Conservation (phyloP, 1,284 basidiomycete genomes). For the Puccinia triticina region DNA sequence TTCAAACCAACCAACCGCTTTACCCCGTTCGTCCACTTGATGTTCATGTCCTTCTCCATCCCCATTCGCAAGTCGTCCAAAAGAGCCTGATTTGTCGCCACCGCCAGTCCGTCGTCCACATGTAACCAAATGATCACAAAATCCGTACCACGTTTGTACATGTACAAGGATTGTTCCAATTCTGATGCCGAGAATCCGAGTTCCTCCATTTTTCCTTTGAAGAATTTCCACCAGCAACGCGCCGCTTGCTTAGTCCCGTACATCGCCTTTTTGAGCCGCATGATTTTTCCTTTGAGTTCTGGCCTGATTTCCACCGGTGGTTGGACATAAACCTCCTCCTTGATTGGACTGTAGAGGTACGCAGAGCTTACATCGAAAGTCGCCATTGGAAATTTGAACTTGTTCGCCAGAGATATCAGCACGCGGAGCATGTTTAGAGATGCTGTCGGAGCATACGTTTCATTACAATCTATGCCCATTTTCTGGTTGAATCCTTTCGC, state of each 20-base stretch:
- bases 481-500: neutral
- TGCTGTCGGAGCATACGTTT: constrained; percentile 3
- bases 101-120: neutral
- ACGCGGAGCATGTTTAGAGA: neutral
- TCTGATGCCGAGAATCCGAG: neutral
- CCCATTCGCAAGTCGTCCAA: neutral
- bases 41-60: neutral
- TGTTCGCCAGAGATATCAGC: neutral
- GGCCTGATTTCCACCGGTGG: neutral
- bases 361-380: constrained; percentile 5
- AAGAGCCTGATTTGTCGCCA: neutral
- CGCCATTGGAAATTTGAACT: neutral
- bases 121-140: neutral
- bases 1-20: too few relatives aligned
- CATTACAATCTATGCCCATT: neutral
- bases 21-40: neutral
- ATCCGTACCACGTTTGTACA: neutral
- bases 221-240: neutral
- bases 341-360: constrained; percentile 4
- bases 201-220: neutral
- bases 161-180: neutral
- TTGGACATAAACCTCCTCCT: neutral
- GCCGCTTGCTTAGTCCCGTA: neutral
- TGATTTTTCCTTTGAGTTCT: neutral
- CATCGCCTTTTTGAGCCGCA: neutral